These are phyloP conservation scores for Hymenoscyphus albidus DNA, from an alignment of 2,329 filamentous ascomycete species.

Conservation along the genomic window DNA sequence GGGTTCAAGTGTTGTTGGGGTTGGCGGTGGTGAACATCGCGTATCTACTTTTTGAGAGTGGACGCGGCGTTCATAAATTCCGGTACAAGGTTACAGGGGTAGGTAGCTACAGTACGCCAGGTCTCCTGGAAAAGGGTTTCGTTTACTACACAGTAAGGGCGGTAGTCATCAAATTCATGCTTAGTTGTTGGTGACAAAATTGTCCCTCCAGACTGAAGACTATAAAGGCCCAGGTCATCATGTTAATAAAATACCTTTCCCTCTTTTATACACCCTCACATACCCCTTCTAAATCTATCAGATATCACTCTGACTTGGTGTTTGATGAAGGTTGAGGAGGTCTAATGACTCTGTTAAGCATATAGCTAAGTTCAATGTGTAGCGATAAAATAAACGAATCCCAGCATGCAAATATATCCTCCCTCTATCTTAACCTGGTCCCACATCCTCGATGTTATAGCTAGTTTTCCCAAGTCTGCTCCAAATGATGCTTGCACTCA, in stretches of 20 bases:
- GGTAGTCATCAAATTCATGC: too few relatives aligned
- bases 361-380: neutral
- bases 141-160: neutral
- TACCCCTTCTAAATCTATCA: too few relatives aligned
- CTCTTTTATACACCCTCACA: too few relatives aligned
- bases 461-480: neutral
- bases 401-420: neutral
- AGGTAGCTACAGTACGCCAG: conserved; percentile 1
- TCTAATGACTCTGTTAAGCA: neutral
- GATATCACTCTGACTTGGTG: too few relatives aligned
- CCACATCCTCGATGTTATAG: neutral
- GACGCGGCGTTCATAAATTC: conserved; percentile 2
- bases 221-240: too few relatives aligned
- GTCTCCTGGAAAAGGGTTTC: neutral
- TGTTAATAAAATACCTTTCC: too few relatives aligned
- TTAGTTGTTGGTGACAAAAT: too few relatives aligned
- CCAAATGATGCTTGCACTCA: neutral
- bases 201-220: too few relatives aligned
- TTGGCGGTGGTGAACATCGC: neutral
- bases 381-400: neutral
- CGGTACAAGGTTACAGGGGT: neutral
- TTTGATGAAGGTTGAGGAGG: neutral
- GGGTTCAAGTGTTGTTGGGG: neutral
- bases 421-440: neutral
- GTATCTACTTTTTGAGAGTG: neutral